These are phyloP conservation scores for Capsicum rhomboideum DNA, from an alignment of 257 asterid species.

Conservation along the genomic window DNA sequence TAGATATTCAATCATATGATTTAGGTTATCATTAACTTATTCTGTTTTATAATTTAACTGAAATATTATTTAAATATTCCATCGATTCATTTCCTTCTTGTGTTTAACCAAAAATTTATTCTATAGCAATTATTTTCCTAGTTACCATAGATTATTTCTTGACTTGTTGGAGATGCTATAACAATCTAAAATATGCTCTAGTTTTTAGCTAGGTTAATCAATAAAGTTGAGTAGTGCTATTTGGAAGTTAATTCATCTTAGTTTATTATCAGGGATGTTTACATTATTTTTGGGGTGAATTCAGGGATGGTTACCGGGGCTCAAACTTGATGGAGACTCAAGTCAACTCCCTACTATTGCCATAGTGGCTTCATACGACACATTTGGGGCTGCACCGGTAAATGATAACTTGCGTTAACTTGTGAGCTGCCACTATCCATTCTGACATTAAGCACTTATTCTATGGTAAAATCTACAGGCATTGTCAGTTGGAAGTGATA, in stretches of 20 bases:
- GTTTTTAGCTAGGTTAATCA: background rate
- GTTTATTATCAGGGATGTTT: background rate
- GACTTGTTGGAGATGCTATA: background rate
- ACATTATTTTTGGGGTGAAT: background rate
- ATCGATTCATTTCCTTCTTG: background rate
- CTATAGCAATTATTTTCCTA: background rate
- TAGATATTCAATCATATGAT: background rate
- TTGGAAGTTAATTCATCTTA: background rate
- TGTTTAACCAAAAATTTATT: background rate
- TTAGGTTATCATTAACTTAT: background rate
- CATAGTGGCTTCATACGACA: constrained; percentile 95
- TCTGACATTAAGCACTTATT: background rate
- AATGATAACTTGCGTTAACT: constrained; percentile 2
- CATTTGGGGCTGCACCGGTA: constrained; percentile 99
- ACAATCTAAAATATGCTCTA: background rate
- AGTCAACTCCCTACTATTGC: constrained; percentile 94
- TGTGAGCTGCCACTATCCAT: background rate
- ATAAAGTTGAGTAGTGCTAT: background rate
- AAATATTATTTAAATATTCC: background rate
- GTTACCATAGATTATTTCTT: background rate
- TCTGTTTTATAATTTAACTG: background rate
- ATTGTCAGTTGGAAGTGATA: constrained; percentile 87
- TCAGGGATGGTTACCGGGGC: constrained; percentile 98
- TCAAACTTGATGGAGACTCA: constrained; percentile 76
- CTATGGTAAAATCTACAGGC: constrained; percentile 33